A percentile compares a stretch with the other conserved stretches of the same genome.
Conservation (phyloP, 176 grass and related monocot genomes). For the Guadua angustifolia region DNA sequence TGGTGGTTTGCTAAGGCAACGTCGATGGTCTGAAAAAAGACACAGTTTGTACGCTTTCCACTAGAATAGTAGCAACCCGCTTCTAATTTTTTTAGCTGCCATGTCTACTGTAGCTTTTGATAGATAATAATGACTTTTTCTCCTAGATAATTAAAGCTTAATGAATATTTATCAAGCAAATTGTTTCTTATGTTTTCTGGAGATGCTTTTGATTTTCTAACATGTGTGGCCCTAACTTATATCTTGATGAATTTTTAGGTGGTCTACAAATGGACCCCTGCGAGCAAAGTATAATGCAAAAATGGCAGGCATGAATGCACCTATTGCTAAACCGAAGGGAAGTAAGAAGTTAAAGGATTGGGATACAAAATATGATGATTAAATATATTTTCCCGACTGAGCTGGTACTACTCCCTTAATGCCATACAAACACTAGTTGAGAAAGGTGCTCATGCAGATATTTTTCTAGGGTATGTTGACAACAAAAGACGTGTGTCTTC, state of each 20-base stretch:
- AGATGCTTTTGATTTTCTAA: background rate
- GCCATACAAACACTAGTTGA: background rate
- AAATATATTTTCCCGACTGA: background rate
- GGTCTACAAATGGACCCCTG: constrained; percentile 83
- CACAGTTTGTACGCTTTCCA: background rate
- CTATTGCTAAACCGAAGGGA: constrained; percentile 88
- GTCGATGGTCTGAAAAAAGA: constrained; percentile 24
- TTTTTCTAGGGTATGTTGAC: constrained; percentile 8
- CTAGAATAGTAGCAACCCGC: background rate
- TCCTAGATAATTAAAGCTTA: background rate
- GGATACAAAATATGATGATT: constrained; percentile 57
- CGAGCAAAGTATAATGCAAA: constrained; percentile 86
- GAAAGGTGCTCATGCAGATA: constrained; percentile 12
- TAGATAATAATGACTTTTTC: background rate
- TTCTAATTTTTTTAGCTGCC: background rate
- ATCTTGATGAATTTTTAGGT: constrained; percentile 54
- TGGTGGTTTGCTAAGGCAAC: background rate
- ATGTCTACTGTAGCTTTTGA: background rate
- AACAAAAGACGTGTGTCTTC: background rate
- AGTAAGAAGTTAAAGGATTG: constrained; percentile 96
- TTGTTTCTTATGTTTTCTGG: background rate
- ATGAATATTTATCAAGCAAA: constrained; percentile 15
- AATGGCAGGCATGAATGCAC: constrained; percentile 90
- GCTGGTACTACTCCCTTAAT: constrained; percentile 31
- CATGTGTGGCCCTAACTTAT: constrained; percentile 12